Percentiles rank a stretch among this genome's conserved stretches.
Evolutionary conservation across 257 asterid genomes (phyloP).

Genomic region (Plectranthus barbatus): DNA sequence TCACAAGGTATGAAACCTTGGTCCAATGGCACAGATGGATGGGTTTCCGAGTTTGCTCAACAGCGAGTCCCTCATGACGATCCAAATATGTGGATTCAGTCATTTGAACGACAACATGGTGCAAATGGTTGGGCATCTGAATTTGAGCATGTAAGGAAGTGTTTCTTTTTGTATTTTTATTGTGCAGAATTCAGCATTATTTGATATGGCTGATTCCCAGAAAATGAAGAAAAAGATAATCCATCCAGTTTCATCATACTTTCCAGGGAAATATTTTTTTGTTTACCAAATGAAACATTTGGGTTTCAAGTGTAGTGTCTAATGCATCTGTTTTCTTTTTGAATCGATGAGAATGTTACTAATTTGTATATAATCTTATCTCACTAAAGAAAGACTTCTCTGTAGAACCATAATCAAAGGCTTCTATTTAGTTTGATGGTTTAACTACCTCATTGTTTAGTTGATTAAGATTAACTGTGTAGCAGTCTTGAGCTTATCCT

Average conservation of each 20-base stretch:
- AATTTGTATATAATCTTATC: neutral
- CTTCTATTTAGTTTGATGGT: slow-evolving; percentile 7
- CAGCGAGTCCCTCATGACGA: slow-evolving; percentile 49
- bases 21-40: slow-evolving; percentile 65
- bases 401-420: neutral
- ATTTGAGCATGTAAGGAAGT: slow-evolving; percentile 76
- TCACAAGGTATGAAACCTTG: slow-evolving; percentile 66
- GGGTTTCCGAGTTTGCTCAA: slow-evolving; percentile 75
- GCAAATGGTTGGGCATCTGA: slow-evolving; percentile 97
- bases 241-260: neutral
- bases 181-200: slow-evolving; percentile 9
- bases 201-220: slow-evolving; percentile 5
- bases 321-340: neutral
- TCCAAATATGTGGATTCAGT: slow-evolving; percentile 78
- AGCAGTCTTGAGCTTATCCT: neutral
- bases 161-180: slow-evolving; percentile 3
- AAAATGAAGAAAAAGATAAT: neutral
- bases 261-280: slow-evolving; percentile 1
- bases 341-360: neutral
- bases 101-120: slow-evolving; percentile 89
- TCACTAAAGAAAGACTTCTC: slow-evolving; percentile 3
- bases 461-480: neutral
- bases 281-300: neutral
- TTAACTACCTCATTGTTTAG: neutral
- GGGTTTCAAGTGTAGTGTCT: slow-evolving; percentile 1